Percentiles rank a stretch among this genome's conserved stretches.
Conservation (phyloP, 176 grass and related monocot species). For the Bonia amplexicaulis region DNA sequence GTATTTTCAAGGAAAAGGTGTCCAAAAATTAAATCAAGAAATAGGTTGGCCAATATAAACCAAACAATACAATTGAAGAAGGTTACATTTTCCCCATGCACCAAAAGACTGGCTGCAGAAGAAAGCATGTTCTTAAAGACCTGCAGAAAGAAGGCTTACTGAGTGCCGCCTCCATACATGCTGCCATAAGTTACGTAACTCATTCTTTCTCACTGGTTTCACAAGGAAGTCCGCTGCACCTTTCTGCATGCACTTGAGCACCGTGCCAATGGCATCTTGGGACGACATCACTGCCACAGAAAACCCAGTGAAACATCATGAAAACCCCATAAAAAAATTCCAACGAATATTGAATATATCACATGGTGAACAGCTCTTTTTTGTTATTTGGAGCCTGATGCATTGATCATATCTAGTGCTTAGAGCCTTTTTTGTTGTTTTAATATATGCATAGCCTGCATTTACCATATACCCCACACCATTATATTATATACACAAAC, state of each 20-base stretch:
- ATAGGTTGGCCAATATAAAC: background rate
- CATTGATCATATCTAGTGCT: background rate
- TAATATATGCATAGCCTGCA: background rate
- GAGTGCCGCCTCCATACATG: constrained; percentile 96
- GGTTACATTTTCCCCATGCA: background rate
- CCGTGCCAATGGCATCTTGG: constrained; percentile 89
- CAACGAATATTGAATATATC: background rate
- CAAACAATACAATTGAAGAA: background rate
- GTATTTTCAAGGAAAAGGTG: background rate
- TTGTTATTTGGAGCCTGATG: background rate
- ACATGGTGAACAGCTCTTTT: background rate
- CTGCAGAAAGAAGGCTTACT: constrained; percentile 46
- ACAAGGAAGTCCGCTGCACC: constrained; percentile 93
- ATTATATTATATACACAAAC: background rate
- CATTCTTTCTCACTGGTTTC: constrained; percentile 92
- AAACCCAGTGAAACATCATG: constrained; percentile 17
- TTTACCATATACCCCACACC: background rate
- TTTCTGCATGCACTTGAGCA: constrained; percentile 96
- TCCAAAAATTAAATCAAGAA: background rate
- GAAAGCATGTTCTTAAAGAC: background rate
- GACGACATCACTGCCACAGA: constrained; percentile 80
- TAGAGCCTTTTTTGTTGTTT: background rate
- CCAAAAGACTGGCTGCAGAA: background rate
- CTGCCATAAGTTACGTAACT: constrained; percentile 92
- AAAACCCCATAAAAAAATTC: background rate